Base-by-base conservation (phyloP, 768 basidiomycete species). In the Hericium erinaceus region DNA sequence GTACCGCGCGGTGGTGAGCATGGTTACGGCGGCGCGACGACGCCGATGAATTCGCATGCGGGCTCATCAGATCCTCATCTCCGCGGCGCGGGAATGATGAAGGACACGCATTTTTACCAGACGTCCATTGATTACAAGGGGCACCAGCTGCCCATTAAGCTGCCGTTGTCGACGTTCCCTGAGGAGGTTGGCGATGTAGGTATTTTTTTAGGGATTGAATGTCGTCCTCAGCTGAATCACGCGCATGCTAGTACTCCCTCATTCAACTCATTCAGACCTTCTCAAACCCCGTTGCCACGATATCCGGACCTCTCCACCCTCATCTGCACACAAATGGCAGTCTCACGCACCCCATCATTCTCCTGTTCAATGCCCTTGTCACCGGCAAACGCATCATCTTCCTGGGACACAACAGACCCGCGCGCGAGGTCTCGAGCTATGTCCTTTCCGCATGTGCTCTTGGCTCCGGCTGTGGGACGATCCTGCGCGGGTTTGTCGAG, bases 371-470 rank as follows among this genome's bases (percentile, higher is more conserved):
- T 70, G 97, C 95, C 3, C 80, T 99, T 58, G 77, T 98, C 6
- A 97, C 95, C 0, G 87, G 89, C 54, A 97, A 98, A 65, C 87
- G 95, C n/a, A 89, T 98, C 61, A 87, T 98, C 61, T 98, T 98
- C 73, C 74, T 98, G 56, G 94, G 95, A 0, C 87, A 97, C 66
- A 87, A 81, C 65, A 81, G 88, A 61, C 91, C 94, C 39, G 95
- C 95, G 0, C 88, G 90, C 12, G 83, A 89, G 66, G 94, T 98
- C 24, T 91, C 93, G 51, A 85, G 81, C 62, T 92, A 91, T 68
- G 97, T 99, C 6, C 77, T 98, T 13, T 89, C 95, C 5, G 94
- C 97, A 2, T 98, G 95, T 69, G 92, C 95, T 4, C 75, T 99
- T 4, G 94, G 85, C 1, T 92, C 89, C 12, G 95, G 95, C 7